Base-by-base conservation (phyloP, 2,329 filamentous ascomycete species). In the Ophiocordyceps camponoti-rufipedis region DNA sequence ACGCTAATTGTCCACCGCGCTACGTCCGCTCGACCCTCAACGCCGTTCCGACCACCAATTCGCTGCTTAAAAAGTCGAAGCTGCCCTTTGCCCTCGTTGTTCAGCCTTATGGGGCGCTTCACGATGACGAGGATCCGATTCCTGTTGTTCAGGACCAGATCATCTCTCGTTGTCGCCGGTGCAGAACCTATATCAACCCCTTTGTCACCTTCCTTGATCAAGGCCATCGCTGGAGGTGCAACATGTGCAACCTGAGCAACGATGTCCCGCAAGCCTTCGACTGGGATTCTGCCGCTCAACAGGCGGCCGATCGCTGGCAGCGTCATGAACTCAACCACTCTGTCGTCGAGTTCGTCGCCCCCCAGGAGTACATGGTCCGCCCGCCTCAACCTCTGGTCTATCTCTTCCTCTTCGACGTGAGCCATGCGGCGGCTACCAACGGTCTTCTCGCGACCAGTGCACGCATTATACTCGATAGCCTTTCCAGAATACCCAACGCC, bases 241-340 rank as follows among this genome's bases (percentile, higher is more conserved):
- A 98, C 67, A 95, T 98, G 88, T 98, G 91, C 65, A 96, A 94
- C 63, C 71, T 98, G 52, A 95, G 88, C 54, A 98, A 98, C 61
- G 91, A 98, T 55, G 89, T 96, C 38, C 91, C 91, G n/a, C 91
- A 98, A 64, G 88, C 88, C 35, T 98, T 98, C 53, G 91, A 98
- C 61, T 98, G 91, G 91, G 91, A 98, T 64, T 81, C 86, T 32
- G 82, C 85, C 41, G 73, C 87, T 46, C 89, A 96, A 64, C 88
- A 94, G 69, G 83, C 79, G 45, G 81, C 93, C 44, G 89, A 98
- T 61, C 73, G 91, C 58, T 94, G 91, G 83, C 81, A 93, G 61
- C 75, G 91, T 54, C 75, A 86, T 38, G 91, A 98, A 61, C 71
- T 98, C 49, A 98, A 98, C 66, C 82, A 95, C 59, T 76, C 87